A percentile compares a stretch with the other conserved stretches of the same genome.
These are phyloP conservation scores for Physcomitrellopsis africana DNA, from an alignment of 225 moss, liverwort and hornwort species.

Conservation along the genomic window DNA sequence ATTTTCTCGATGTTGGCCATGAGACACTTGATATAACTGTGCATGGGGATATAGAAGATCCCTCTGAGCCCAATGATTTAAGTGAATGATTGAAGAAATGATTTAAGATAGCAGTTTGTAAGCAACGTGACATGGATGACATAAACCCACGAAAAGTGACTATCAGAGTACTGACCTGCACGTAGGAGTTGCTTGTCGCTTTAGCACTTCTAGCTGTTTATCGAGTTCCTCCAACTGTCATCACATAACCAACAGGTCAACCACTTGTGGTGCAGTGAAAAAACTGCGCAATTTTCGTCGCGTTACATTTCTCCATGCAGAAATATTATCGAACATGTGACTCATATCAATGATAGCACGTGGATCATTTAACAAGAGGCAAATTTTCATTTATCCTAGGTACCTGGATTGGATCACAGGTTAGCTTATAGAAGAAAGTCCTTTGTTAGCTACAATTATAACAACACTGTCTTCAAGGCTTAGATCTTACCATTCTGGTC, in stretches of 20 bases:
- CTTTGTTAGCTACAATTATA: too few species aligned
- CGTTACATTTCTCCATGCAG: not conserved
- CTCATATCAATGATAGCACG: not conserved
- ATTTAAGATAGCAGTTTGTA: conserved; percentile 7
- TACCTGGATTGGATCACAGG: too few species aligned
- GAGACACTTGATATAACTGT: not conserved
- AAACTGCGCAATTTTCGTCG: not conserved
- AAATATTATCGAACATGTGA: not conserved
- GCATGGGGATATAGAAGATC: too few species aligned
- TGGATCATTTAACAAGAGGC: too few species aligned
- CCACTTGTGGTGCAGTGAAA: not conserved
- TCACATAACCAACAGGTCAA: conserved; percentile 25
- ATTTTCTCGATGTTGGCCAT: not conserved
- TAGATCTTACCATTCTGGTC: too few species aligned
- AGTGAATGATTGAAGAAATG: too few species aligned
- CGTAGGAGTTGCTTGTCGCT: conserved; percentile 90
- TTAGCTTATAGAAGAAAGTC: too few species aligned
- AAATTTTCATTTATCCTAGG: too few species aligned
- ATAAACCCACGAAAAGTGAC: not conserved
- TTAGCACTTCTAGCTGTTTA: conserved; percentile 85
- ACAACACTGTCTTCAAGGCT: too few species aligned
- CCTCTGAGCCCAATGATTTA: too few species aligned
- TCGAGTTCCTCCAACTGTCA: conserved; percentile 95
- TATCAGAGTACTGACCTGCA: conserved; percentile 62
- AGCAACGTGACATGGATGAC: conserved; percentile 14